Evolutionary conservation across 176 grass and related monocot species (phyloP).

Genomic region (Aegilops sharonensis): DNA sequence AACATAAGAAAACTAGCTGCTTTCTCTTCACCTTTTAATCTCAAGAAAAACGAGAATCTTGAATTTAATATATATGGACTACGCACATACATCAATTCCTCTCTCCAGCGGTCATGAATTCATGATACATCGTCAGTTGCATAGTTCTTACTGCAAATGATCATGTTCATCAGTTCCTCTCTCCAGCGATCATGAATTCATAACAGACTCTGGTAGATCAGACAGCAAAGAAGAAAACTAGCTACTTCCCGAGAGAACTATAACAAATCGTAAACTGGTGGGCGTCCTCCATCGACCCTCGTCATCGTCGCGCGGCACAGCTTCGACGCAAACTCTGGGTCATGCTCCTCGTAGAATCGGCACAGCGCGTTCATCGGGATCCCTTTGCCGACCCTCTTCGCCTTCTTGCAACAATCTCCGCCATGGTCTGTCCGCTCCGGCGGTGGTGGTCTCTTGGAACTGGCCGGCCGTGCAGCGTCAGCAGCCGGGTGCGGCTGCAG

Average conservation of each 20-base stretch:
- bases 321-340: not conserved
- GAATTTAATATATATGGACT: too few species aligned
- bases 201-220: too few species aligned
- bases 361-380: not conserved
- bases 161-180: too few species aligned
- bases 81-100: not conserved
- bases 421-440: not conserved
- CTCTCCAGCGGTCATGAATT: not conserved
- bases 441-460: not conserved
- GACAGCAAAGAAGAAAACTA: not conserved
- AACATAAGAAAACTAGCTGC: too few species aligned
- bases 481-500: rapidly evolving
- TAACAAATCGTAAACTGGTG: not conserved
- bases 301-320: not conserved
- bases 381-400: not conserved
- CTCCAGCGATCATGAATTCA: too few species aligned
- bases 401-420: not conserved
- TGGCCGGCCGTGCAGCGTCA: not conserved
- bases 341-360: not conserved
- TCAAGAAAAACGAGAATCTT: too few species aligned
- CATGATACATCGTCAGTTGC: not conserved
- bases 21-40: too few species aligned
- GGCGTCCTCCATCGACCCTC: not conserved
- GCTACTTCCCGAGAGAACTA: not conserved
- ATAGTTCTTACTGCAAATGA: too few species aligned